These are phyloP conservation scores for Xylaria cubensis DNA, from an alignment of 495 filamentous ascomycete genomes.

Conservation along the genomic window DNA sequence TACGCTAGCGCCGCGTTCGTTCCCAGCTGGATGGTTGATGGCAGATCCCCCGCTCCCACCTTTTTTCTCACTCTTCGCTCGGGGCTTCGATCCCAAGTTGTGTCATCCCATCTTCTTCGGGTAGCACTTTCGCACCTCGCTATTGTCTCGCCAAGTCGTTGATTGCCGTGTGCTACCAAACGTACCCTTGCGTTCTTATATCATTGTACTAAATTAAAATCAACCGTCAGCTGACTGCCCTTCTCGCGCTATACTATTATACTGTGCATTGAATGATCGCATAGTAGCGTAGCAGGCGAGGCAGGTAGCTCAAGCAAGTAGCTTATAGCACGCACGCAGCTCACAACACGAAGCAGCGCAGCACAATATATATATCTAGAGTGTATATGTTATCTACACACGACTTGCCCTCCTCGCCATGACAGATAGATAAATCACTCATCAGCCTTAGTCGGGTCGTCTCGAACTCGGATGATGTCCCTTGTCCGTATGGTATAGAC, in stretches of 20 bases:
- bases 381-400: background rate
- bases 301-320: too few relatives aligned
- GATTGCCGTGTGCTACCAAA: constrained; percentile 2
- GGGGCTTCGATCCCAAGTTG: background rate
- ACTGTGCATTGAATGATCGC: background rate
- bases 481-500: background rate
- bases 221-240: constrained; percentile 16
- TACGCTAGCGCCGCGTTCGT: constrained; percentile 28
- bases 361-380: background rate
- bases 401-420: background rate
- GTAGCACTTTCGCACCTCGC: background rate
- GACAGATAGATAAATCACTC: constrained; percentile 14
- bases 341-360: too few relatives aligned
- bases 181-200: background rate
- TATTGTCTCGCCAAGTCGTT: background rate
- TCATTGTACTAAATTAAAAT: background rate
- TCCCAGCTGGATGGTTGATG: constrained; percentile 44
- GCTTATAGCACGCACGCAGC: too few relatives aligned
- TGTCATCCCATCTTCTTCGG: constrained; percentile 16
- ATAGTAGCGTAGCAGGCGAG: background rate
- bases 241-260: background rate
- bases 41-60: constrained; percentile 34
- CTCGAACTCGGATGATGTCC: background rate
- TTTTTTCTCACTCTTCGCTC: constrained; percentile 19
- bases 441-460: background rate